Percentiles rank a stretch among this genome's conserved stretches.
These are phyloP conservation scores for Theobroma grandiflorum DNA, from an alignment of 441 rosid species.

Conservation along the genomic window DNA sequence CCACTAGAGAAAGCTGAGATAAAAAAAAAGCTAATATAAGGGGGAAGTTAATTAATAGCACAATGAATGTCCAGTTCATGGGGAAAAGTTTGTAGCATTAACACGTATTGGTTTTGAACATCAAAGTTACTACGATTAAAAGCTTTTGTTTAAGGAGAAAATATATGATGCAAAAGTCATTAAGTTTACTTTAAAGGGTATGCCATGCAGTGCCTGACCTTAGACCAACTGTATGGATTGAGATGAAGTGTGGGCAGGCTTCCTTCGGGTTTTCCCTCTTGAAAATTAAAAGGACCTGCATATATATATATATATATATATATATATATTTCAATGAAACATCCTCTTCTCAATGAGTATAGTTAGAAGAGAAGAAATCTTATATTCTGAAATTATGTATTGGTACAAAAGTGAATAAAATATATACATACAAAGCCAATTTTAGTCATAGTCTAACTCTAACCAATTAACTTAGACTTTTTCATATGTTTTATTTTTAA, in stretches of 20 bases:
- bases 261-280: conserved; percentile 42
- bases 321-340: not conserved
- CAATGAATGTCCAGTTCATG: not conserved
- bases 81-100: not conserved
- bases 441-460: too few relatives aligned
- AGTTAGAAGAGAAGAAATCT: too few relatives aligned
- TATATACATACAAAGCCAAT: too few relatives aligned
- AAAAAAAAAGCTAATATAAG: not conserved
- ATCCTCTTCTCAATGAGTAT: not conserved
- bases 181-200: not conserved
- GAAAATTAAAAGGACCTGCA: conserved; percentile 69
- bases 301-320: too few relatives aligned
- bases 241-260: conserved; percentile 55
- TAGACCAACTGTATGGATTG: conserved; percentile 74
- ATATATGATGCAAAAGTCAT: not conserved
- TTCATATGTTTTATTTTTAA: too few relatives aligned
- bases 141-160: not conserved
- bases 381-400: too few relatives aligned
- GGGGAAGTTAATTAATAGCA: not conserved
- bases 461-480: too few relatives aligned
- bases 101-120: not conserved
- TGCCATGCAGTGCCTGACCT: conserved; percentile 39
- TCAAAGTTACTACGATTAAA: not conserved
- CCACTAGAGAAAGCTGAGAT: not conserved
- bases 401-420: too few relatives aligned